Conservation (phyloP, 495 filamentous ascomycete genomes). For the Aspergillus bertholletiae region DNA sequence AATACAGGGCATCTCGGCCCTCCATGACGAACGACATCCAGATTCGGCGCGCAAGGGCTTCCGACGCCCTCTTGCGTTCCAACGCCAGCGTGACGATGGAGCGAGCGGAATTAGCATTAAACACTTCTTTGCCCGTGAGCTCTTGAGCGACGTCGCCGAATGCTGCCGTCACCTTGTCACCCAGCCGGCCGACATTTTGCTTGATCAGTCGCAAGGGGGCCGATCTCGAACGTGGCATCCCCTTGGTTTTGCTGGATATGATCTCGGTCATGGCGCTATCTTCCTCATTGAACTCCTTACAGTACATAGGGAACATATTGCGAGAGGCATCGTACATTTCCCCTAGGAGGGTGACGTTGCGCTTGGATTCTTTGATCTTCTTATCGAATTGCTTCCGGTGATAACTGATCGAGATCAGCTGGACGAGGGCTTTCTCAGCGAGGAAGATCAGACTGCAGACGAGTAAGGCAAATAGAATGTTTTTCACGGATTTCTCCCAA, state of each 20-base stretch:
- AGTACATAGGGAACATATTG: slow-evolving; percentile 84
- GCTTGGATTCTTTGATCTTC: slow-evolving; percentile 86
- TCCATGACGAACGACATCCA: slow-evolving; percentile 99
- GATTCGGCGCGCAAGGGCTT: slow-evolving; percentile 84
- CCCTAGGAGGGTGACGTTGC: slow-evolving; percentile 71
- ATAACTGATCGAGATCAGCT: slow-evolving; percentile 91
- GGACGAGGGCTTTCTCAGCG: slow-evolving; percentile 77
- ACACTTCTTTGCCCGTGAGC: slow-evolving; percentile 90
- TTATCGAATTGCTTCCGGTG: slow-evolving; percentile 89
- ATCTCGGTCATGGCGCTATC: slow-evolving; percentile 87
- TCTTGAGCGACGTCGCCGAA: slow-evolving; percentile 95
- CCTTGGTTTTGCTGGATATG: slow-evolving; percentile 31
- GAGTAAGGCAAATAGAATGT: slow-evolving; percentile 72
- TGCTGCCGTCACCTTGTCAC: slow-evolving; percentile 84
- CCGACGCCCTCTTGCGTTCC: slow-evolving; percentile 74
- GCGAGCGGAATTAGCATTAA: slow-evolving; percentile 85
- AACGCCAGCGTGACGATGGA: slow-evolving; percentile 85
- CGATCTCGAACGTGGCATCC: slow-evolving; percentile 19
- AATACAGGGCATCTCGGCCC: slow-evolving; percentile 71
- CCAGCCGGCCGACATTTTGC: slow-evolving; percentile 72
- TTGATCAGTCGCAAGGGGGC: slow-evolving; percentile 74
- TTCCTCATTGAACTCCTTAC: slow-evolving; percentile 84
- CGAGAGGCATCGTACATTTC: slow-evolving; percentile 87
- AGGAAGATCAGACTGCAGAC: slow-evolving; percentile 75
- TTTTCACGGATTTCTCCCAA: slow-evolving; percentile 63